Evolutionary conservation across 768 basidiomycete genomes (phyloP).

Genomic region (Leucocoprinus leucothites): DNA sequence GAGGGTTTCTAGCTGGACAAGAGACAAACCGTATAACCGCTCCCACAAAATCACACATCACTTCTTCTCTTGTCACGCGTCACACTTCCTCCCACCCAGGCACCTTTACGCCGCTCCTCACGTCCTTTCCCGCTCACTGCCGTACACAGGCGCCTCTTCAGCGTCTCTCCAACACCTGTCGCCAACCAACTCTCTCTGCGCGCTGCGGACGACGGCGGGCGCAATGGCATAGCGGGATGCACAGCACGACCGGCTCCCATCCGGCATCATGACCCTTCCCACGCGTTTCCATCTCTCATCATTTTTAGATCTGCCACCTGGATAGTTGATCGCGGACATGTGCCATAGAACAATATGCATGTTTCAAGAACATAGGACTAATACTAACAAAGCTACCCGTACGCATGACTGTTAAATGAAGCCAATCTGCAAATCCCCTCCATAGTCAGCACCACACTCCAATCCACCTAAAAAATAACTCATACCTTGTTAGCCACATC

Average conservation of each 20-base stretch:
- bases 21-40: too few relatives aligned
- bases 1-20: too few relatives aligned
- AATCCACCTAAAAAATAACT: conserved; percentile 1
- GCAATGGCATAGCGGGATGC: background rate
- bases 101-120: too few relatives aligned
- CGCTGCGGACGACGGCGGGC: background rate
- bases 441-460: background rate
- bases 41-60: too few relatives aligned
- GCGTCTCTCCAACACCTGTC: conserved; percentile 5
- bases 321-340: background rate
- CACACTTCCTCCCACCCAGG: too few relatives aligned
- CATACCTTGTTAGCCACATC: conserved; percentile 95
- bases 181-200: background rate
- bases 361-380: background rate
- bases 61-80: too few relatives aligned
- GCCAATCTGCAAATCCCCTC: conserved; percentile 69
- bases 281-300: conserved; percentile 5
- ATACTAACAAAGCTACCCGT: too few relatives aligned
- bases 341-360: background rate
- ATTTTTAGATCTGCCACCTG: background rate
- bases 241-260: background rate
- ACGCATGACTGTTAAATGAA: conserved; percentile 71
- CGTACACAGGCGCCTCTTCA: too few relatives aligned
- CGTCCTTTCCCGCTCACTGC: too few relatives aligned
- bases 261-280: background rate